Base-by-base conservation (phyloP, 768 basidiomycete genomes). In the Exidia glandulosa region DNA sequence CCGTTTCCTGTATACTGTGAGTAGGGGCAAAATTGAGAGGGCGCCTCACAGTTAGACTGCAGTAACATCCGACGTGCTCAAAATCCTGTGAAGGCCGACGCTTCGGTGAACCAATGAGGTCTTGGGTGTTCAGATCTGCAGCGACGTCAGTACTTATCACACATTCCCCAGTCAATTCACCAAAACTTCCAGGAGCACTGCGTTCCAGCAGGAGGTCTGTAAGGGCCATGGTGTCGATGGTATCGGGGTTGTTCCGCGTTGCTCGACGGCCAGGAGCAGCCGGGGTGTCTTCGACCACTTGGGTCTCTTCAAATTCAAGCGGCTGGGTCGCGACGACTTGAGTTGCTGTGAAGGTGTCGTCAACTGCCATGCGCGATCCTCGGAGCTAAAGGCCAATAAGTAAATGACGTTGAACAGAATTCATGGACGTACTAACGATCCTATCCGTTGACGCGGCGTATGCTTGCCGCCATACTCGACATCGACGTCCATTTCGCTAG, bases 161-260 rank as follows among this genome's bases (percentile, higher is more conserved):
- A 65, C 89, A 91, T 63, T 87, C 85, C 64, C 89, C 90, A n/a
- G 82, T 72, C 27, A 86, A 63, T 2, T 73, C 77, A 10, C 71
- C 72, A 62, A 80, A 77, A 10, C 65, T 68, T 33, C 66, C 67
- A 36, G 60, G 57, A 59, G 25, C 23, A 32, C 57, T 19, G 10
- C 36, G 10, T 37, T 37, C 36, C 10, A 37, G 36, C 36, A 37
- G 36, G 12, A 37, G 10, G 19, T 37, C 12, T 37, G 36, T 37
- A 10, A 37, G 19, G 10, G 36, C 36, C 19, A 12, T 19, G 23
- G 41, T 10, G 23, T 45, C 10, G 10, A 45, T 23, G 19, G 10
- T 19, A 23, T 45, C 23, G 19, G 16, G 7, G 7, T 16, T 6
- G 7, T 45, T 19, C 41, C 16, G 9, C 12, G 16, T 14, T 45